Percentiles rank a stretch among this genome's conserved stretches.
Evolutionary conservation across 2,329 filamentous ascomycete genomes (phyloP).

Genomic region (Alternaria sp.): DNA sequence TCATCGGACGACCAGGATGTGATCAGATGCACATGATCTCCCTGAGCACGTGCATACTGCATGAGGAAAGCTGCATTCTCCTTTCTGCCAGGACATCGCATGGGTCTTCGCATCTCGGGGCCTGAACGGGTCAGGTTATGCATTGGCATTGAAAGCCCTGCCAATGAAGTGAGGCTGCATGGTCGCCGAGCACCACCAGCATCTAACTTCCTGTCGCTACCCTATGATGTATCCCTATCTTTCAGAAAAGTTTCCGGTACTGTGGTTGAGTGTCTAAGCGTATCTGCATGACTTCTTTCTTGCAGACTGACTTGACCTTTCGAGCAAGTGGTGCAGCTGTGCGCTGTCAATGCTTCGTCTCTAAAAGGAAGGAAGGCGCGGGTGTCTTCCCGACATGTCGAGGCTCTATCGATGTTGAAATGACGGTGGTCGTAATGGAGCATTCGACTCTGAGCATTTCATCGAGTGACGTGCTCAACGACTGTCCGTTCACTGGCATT

Average conservation of each 20-base stretch:
- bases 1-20: slow-evolving; percentile 1
- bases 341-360: slow-evolving; percentile 7
- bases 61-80: slow-evolving; percentile 16
- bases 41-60: slow-evolving; percentile 13
- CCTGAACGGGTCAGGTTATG: not conserved
- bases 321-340: not conserved
- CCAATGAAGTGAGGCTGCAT: slow-evolving; percentile 36
- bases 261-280: slow-evolving; percentile 1
- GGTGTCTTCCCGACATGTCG: not conserved
- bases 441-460: not conserved
- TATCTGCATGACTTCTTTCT: not conserved
- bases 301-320: slow-evolving; percentile 2
- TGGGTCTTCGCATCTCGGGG: slow-evolving; percentile 5
- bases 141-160: slow-evolving; percentile 15
- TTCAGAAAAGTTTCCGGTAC: slow-evolving; percentile 1
- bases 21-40: slow-evolving; percentile 3
- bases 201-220: slow-evolving; percentile 12
- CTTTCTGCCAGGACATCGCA: slow-evolving; percentile 19
- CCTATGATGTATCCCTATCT: slow-evolving; percentile 14
- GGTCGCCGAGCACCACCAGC: slow-evolving; percentile 31
- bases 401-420: not conserved
- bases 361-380: slow-evolving; percentile 12
- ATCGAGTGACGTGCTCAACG: slow-evolving; percentile 13
- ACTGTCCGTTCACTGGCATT: slow-evolving; percentile 39
- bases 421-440: slow-evolving; percentile 5